Percentiles rank a stretch among this genome's conserved stretches.
phyloP scores from a whole-genome alignment of 345 rosid species.

The Heritiera littoralis region DNA sequence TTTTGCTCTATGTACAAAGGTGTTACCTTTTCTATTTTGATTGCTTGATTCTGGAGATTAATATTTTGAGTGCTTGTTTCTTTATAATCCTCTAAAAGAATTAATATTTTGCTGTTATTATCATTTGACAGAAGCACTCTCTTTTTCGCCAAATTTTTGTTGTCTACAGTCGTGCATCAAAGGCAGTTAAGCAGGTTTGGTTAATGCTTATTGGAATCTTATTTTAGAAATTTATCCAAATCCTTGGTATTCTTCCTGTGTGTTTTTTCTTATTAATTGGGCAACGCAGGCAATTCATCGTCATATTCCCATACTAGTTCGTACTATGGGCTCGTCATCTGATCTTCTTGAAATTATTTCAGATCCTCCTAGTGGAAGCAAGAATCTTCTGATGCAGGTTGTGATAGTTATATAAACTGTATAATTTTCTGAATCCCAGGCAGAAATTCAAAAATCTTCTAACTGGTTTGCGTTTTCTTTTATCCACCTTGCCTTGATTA shows the following conservation, averaged over 20 bases:
- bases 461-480: slow-evolving; percentile 25
- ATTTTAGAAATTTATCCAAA: slow-evolving; percentile 10
- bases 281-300: slow-evolving; percentile 79
- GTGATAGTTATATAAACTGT: slow-evolving; percentile 21
- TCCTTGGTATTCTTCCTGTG: slow-evolving; percentile 12
- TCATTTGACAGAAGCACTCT: slow-evolving; percentile 80
- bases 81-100: background rate
- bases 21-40: slow-evolving; percentile 29
- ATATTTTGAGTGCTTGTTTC: slow-evolving; percentile 12
- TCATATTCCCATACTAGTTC: slow-evolving; percentile 90
- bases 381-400: slow-evolving; percentile 87
- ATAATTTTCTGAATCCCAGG: slow-evolving; percentile 11
- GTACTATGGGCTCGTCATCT: slow-evolving; percentile 93
- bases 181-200: slow-evolving; percentile 79
- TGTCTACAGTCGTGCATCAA: slow-evolving; percentile 58
- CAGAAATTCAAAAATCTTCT: slow-evolving; percentile 1
- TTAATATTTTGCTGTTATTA: slow-evolving; percentile 25
- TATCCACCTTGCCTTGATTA: slow-evolving; percentile 14
- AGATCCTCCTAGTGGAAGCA: slow-evolving; percentile 92
- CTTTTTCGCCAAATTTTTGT: slow-evolving; percentile 80
- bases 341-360: slow-evolving; percentile 89
- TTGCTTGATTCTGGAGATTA: slow-evolving; percentile 13
- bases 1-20: slow-evolving; percentile 99
- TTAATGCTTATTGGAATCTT: slow-evolving; percentile 18
- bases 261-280: slow-evolving; percentile 25